Base-by-base conservation (phyloP, 1,284 basidiomycete genomes). In the Ganoderma multipileum region DNA sequence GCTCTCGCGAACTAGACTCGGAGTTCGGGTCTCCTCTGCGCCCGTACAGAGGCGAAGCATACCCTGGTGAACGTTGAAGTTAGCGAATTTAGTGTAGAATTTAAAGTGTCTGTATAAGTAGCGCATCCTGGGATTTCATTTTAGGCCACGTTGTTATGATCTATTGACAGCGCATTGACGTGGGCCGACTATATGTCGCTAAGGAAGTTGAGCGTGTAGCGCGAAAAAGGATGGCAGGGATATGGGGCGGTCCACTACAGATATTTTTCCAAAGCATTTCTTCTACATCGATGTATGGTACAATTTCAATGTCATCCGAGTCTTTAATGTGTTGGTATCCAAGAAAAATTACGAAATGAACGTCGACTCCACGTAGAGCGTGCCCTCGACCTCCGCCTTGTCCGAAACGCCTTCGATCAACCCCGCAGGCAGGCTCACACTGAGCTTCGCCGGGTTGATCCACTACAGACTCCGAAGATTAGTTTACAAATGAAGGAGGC, bases 351-450 rank as follows among this genome's bases (percentile, higher is more conserved):
- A 88, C 64, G 94, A 96, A 73, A 99, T 94, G 81, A 95, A 98
- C 3, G 95, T 94, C 1, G 95, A 94, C 79, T 99, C 97, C 78
- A 89, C 95, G 84, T 94, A 98, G 41, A 95, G 61, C 58, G 79
- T 80, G 5, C 97, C 97, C 68, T 93, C 83, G 50, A 95, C 87
- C 70, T 90, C 85, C 38, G 88, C 66, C 18, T 80, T 81, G 2
- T 79, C 80, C 36, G 83, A 81, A 52, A 85, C 67, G 2, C 83
- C 86, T 5, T 84, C 81, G 41, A 87, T 72, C 66, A 86, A 61
- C 1, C 77, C 78, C 44, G 89, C 89, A 4, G 92, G 91, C 11
- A 92, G 85, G 62, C 80, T 90, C 61, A 98, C 82, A 20, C 83
- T 79, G 47, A 98, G 81, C 64, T 87, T 94, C 7, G 85, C 87